Evolutionary conservation across 192 early-diverging fungal genomes (phyloP), one percentile per base, ranked within the genome.

Genomic region (Backusella psychrophila): DNA sequence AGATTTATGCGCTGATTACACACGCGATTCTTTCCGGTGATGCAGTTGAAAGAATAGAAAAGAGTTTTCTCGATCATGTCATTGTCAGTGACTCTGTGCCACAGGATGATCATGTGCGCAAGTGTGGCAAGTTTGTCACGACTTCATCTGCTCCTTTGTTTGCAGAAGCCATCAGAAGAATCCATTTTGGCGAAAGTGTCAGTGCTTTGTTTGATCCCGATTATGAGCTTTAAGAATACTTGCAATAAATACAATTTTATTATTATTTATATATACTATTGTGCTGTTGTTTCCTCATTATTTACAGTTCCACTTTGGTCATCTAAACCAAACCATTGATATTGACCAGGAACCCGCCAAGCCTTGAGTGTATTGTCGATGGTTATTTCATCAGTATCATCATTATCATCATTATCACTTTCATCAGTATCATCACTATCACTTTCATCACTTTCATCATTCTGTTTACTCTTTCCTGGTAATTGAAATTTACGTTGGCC

Each of bases 1-100:
- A 94, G 79, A 92, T 99, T 76, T 97, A 94, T 76, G 97, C 96
- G 1, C 88, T 97, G 72, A 93, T 97, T 38, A 97, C 97, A 3
- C 98, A 99, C 81, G 98, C 92, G 26, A 93, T 96, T 75, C 85
- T 97, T 77, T 94, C 92, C 6, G 94, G 94, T 19, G 91, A 94
- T 65, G 96, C 96, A 29, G 87, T 95, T 14, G 83, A 85, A 56
- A 88, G 93, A 71, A 95, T 99, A 75, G 92, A 93, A 83, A 84
- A 89, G 79, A 92, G 90, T 33, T 87, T 88, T 19, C 84, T 99
- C 23, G 94, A 93, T 59, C 88, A 92, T 67, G 89, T 99, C 17
- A 94, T 96, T 76, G 96, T 97, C 81, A 94, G 92, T 76, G 96
- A 99, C 85, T 94, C 94, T 23, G 91, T 99, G 66, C 97, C 97